phyloP scores from a whole-genome alignment of 2,329 filamentous ascomycete genomes.

The Phyllosticta capitalensis region DNA sequence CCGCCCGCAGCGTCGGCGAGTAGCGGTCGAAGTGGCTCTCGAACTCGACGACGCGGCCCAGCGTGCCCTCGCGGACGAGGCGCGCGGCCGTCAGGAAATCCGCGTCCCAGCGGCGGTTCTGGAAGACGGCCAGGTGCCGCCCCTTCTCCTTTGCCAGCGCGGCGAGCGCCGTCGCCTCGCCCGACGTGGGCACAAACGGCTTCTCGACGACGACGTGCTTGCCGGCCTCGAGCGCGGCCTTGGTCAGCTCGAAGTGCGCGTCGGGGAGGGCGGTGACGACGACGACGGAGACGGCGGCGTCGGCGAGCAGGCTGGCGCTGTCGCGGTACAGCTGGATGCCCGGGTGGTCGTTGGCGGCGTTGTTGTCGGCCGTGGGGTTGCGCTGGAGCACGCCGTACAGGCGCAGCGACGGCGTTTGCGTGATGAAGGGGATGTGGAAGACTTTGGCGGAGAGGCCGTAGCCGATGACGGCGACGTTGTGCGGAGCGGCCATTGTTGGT shows the following conservation, averaged over 20 bases:
- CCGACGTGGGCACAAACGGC: slow-evolving; percentile 64
- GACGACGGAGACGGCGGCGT: slow-evolving; percentile 57
- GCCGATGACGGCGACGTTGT: slow-evolving; percentile 49
- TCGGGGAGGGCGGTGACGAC: slow-evolving; percentile 63
- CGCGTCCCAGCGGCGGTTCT: slow-evolving; percentile 63
- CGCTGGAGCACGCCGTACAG: slow-evolving; percentile 72
- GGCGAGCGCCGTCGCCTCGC: slow-evolving; percentile 56
- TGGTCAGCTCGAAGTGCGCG: slow-evolving; percentile 58
- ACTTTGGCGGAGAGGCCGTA: slow-evolving; percentile 61
- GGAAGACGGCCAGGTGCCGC: slow-evolving; percentile 38
- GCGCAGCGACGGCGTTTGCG: slow-evolving; percentile 44
- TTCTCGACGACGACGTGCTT: slow-evolving; percentile 79
- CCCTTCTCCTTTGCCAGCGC: slow-evolving; percentile 28
- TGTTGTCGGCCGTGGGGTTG: slow-evolving; percentile 52
- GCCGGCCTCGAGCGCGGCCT: slow-evolving; percentile 55
- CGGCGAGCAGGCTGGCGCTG: slow-evolving; percentile 53
- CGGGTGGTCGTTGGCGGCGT: slow-evolving; percentile 61
- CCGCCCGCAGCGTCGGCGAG: slow-evolving; percentile 39
- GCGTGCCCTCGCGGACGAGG: slow-evolving; percentile 47
- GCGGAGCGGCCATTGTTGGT: background rate
- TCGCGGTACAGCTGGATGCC: slow-evolving; percentile 54
- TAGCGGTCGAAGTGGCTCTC: slow-evolving; percentile 75
- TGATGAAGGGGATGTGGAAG: slow-evolving; percentile 76
- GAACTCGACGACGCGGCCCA: slow-evolving; percentile 68
- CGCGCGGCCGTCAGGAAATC: slow-evolving; percentile 64